These are phyloP conservation scores for Candida khao-thaluensis DNA, from an alignment of 805 yeast species.

Conservation along the genomic window DNA sequence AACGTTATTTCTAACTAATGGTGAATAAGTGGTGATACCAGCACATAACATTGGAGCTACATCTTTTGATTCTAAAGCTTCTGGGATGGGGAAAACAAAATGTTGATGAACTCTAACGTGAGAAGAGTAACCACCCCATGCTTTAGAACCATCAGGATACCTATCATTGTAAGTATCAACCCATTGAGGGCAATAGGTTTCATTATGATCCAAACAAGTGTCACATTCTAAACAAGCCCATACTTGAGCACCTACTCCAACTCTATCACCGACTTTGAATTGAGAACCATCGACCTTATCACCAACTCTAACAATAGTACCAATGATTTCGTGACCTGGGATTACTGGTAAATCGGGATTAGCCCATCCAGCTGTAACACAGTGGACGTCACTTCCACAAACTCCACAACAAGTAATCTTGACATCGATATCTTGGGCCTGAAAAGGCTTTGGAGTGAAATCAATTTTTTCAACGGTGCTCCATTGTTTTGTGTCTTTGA, in stretches of 20 bases:
- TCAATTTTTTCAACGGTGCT: conserved; percentile 25
- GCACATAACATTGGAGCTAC: conserved; percentile 60
- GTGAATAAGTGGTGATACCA: conserved; percentile 55
- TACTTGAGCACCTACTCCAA: conserved; percentile 76
- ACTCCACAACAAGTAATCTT: conserved; percentile 45
- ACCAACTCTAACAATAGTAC: conserved; percentile 60
- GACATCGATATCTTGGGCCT: conserved; percentile 13
- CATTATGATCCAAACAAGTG: conserved; percentile 43
- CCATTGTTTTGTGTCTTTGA: conserved; percentile 26
- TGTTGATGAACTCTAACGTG: conserved; percentile 44
- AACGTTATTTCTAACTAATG: conserved; percentile 43
- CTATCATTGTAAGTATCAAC: conserved; percentile 55
- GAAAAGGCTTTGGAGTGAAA: conserved; percentile 25
- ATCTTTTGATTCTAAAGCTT: conserved; percentile 34
- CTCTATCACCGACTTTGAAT: conserved; percentile 67
- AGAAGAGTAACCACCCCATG: conserved; percentile 51
- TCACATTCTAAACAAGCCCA: conserved; percentile 61
- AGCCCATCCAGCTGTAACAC: conserved; percentile 53
- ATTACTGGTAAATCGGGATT: conserved; percentile 37
- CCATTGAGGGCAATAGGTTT: conserved; percentile 50
- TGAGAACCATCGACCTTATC: conserved; percentile 37
- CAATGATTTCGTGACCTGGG: conserved; percentile 65
- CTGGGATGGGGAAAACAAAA: conserved; percentile 51
- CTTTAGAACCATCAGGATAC: conserved; percentile 20
- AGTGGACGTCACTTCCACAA: conserved; percentile 63